phyloP scores from a whole-genome alignment of 1,284 basidiomycete species.

The Sanghuangporus sanghuang region DNA sequence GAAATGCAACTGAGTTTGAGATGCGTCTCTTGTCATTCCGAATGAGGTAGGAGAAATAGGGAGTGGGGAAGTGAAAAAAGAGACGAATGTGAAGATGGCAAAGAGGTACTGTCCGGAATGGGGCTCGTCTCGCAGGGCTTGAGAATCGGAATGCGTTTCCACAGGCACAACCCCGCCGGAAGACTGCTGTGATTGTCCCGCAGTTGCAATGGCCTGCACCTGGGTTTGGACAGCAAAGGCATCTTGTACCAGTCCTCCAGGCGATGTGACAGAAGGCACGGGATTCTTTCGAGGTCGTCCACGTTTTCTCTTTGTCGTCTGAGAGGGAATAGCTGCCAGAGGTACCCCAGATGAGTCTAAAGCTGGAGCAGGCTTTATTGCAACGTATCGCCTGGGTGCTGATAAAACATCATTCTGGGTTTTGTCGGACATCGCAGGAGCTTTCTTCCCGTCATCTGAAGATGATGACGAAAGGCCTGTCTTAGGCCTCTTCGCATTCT shows the following conservation, averaged over 20 bases:
- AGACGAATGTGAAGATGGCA: slow-evolving; percentile 71
- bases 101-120: slow-evolving; percentile 52
- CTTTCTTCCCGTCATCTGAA: slow-evolving; percentile 23
- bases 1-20: slow-evolving; percentile 27
- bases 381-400: slow-evolving; percentile 17
- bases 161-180: background rate
- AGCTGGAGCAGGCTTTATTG: slow-evolving; percentile 7
- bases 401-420: background rate
- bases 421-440: slow-evolving; percentile 27
- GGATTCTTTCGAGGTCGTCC: slow-evolving; percentile 62
- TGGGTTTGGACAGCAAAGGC: slow-evolving; percentile 15
- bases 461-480: slow-evolving; percentile 29
- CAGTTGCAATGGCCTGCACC: slow-evolving; percentile 12
- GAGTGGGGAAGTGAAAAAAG: slow-evolving; percentile 69
- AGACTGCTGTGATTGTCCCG: background rate
- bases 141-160: background rate
- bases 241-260: background rate
- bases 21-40: slow-evolving; percentile 17
- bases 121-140: slow-evolving; percentile 14
- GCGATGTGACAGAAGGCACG: slow-evolving; percentile 21
- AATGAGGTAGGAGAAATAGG: slow-evolving; percentile 35
- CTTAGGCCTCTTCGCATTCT: slow-evolving; percentile 33
- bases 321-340: slow-evolving; percentile 21
- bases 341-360: slow-evolving; percentile 1
- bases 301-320: slow-evolving; percentile 75